Evolutionary conservation across 1,139 yeast species (phyloP).

Genomic region (Hansenula sp.): DNA sequence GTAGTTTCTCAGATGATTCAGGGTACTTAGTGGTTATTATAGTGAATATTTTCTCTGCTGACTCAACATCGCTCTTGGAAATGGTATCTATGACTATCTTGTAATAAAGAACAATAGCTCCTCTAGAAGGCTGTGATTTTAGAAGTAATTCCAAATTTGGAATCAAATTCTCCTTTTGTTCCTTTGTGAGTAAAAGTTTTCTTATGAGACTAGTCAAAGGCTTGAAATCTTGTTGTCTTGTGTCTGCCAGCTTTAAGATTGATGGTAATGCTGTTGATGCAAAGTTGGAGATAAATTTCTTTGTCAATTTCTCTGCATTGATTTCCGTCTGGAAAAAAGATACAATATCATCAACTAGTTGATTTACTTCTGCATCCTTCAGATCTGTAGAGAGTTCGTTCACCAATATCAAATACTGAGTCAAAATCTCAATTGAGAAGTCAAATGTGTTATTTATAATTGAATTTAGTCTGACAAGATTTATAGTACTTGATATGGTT

Average conservation of each 20-base stretch:
- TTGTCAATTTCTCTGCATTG: conserved; percentile 12
- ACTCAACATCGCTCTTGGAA: conserved; percentile 20
- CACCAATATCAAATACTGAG: conserved; percentile 6
- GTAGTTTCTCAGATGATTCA: conserved; percentile 33
- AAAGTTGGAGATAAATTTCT: conserved; percentile 14
- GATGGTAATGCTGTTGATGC: conserved; percentile 16
- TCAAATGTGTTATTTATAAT: conserved; percentile 7
- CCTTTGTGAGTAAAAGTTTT: conserved; percentile 9
- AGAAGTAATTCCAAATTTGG: conserved; percentile 8
- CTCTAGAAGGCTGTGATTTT: conserved; percentile 8
- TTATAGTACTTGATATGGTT: conserved; percentile 19
- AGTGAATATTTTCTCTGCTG: conserved; percentile 39
- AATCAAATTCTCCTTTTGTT: conserved; percentile 3
- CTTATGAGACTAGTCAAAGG: conserved; percentile 9
- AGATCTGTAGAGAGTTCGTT: background rate
- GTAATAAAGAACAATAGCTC: conserved; percentile 18
- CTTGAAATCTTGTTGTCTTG: background rate
- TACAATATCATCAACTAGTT: background rate
- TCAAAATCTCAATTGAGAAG: conserved; percentile 11
- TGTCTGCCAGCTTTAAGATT: conserved; percentile 5
- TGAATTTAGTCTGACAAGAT: conserved; percentile 21
- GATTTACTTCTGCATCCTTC: background rate
- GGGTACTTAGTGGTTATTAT: conserved; percentile 32
- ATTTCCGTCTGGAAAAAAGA: conserved; percentile 3
- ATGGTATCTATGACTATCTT: conserved; percentile 12